These are phyloP conservation scores for Berkeleyomyces basicola DNA, from an alignment of 2,329 filamentous ascomycete genomes.

Conservation along the genomic window DNA sequence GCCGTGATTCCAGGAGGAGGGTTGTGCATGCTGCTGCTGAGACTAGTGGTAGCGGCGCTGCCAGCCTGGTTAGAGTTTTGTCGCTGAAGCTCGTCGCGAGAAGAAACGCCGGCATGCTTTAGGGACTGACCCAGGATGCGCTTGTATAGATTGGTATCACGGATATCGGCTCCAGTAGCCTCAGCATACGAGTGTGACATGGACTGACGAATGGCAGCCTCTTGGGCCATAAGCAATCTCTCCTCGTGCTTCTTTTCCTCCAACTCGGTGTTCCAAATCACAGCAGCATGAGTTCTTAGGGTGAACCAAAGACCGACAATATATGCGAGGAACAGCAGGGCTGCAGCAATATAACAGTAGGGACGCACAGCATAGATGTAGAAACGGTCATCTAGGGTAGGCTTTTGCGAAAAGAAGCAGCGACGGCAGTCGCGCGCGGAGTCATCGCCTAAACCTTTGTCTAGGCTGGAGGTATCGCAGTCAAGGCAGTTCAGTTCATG, in stretches of 20 bases:
- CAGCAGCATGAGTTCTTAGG: conserved; percentile 81
- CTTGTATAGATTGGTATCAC: conserved; percentile 81
- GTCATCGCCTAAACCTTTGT: conserved; percentile 19
- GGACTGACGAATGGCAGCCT: conserved; percentile 3
- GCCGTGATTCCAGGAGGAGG: conserved; percentile 27
- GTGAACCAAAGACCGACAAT: conserved; percentile 92
- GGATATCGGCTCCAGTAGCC: conserved; percentile 48
- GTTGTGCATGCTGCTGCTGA: conserved; percentile 20
- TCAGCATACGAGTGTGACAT: conserved; percentile 23
- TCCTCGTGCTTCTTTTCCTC: conserved; percentile 60
- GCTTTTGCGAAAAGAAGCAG: conserved; percentile 84
- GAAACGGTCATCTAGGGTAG: conserved; percentile 72
- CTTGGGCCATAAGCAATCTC: conserved; percentile 16
- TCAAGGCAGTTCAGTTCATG: conserved; percentile 81
- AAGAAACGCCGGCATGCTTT: conserved; percentile 49
- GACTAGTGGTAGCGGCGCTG: conserved; percentile 21
- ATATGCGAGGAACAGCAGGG: conserved; percentile 80
- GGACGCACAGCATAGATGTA: conserved; percentile 81
- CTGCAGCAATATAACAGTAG: conserved; percentile 78
- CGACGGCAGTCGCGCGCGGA: conserved; percentile 62
- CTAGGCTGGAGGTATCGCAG: conserved; percentile 31
- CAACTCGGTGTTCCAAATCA: conserved; percentile 82
- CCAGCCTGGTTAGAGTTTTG: conserved; percentile 23
- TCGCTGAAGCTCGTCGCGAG: conserved; percentile 30
- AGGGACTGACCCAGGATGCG: conserved; percentile 82